Percentiles rank a stretch among this genome's conserved stretches.
Conservation (phyloP, 495 filamentous ascomycete genomes). For the Penicillium odoratum region DNA sequence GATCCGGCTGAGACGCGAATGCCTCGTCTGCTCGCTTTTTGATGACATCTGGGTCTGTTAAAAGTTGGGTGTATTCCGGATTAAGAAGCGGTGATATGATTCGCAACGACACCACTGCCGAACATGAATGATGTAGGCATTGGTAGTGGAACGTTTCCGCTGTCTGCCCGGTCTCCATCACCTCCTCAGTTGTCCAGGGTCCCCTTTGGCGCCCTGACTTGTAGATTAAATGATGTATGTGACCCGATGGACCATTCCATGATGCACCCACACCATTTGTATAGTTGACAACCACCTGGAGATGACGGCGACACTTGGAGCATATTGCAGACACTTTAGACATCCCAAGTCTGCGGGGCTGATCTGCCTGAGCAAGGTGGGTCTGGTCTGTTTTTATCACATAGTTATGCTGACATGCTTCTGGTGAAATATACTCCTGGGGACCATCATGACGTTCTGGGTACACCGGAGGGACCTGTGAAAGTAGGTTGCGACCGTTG, state of each 20-base stretch:
- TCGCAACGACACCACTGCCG: constrained; percentile 54
- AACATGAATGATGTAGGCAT: constrained; percentile 61
- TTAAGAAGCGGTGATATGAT: constrained; percentile 55
- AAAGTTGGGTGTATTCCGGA: constrained; percentile 46
- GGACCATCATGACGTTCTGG: constrained; percentile 31
- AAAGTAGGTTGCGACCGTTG: constrained; percentile 54
- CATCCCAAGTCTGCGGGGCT: constrained; percentile 34
- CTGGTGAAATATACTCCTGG: constrained; percentile 34
- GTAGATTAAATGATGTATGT: constrained; percentile 52
- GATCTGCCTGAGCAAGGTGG: constrained; percentile 39
- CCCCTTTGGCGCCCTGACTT: constrained; percentile 35
- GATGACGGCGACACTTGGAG: constrained; percentile 55
- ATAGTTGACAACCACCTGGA: constrained; percentile 52
- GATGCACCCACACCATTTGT: constrained; percentile 9
- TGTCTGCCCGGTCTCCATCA: constrained; percentile 35
- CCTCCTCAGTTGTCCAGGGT: constrained; percentile 22
- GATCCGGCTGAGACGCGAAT: constrained; percentile 54
- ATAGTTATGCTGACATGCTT: constrained; percentile 58
- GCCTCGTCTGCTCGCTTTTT: constrained; percentile 52
- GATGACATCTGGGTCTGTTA: constrained; percentile 58
- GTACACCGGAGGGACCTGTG: constrained; percentile 49
- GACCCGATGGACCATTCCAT: constrained; percentile 19
- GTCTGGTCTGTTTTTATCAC: constrained; percentile 54
- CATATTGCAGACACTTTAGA: constrained; percentile 57
- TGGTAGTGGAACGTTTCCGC: constrained; percentile 51